Evolutionary conservation across 2,329 filamentous ascomycete species (phyloP), one percentile per base, ranked within the genome.

Genomic region (Byssothecium circinans): DNA sequence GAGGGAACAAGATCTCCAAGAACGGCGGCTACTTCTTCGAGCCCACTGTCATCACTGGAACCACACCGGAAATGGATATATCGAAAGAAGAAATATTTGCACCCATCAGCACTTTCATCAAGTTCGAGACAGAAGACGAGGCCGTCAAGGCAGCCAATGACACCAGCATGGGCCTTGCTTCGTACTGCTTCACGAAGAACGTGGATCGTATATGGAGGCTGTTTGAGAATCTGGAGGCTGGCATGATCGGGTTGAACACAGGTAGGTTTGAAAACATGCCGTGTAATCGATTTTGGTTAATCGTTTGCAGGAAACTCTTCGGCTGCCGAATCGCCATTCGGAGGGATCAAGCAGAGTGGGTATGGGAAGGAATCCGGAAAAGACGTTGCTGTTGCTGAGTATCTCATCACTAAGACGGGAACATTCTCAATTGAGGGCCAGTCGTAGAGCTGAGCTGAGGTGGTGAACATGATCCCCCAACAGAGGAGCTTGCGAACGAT

Each of bases 301-400:
- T 4, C 18, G 11, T 27, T 5, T 3, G 52, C 58, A 74, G 82
- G 81, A 15, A 85, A 85, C 58, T 75, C 78, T n/a, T 85, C 82
- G 1, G 83, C 83, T 2, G 83, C 83, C 0, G 84, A 87, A 62
- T 80, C 80, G 18, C 84, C 84, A 2, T 87, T 87, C 60, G 84
- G 84, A 15, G 84, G 84, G 2, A 84, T 86, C 60, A 86, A 86
- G 71, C 81, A 86, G 61, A 82, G 79, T 5, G 84, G 84, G 0
- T 86, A 86, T 62, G 84, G 84, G 18, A 86, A 87, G 66, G 84
- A 86, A 62, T 81, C 77, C 25, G 84, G 84, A 14, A 86, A 84
- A 67, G 82, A 85, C 53, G 82, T 86, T 40, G 83, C 83, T 3
- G 77, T 85, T 17, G 75, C 78, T 36, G 83, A 85, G 63, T 85